A percentile compares a stretch with the other conserved stretches of the same genome.
phyloP scores from a whole-genome alignment of 805 yeast species.

The Zygotorulaspora chibaensis region DNA sequence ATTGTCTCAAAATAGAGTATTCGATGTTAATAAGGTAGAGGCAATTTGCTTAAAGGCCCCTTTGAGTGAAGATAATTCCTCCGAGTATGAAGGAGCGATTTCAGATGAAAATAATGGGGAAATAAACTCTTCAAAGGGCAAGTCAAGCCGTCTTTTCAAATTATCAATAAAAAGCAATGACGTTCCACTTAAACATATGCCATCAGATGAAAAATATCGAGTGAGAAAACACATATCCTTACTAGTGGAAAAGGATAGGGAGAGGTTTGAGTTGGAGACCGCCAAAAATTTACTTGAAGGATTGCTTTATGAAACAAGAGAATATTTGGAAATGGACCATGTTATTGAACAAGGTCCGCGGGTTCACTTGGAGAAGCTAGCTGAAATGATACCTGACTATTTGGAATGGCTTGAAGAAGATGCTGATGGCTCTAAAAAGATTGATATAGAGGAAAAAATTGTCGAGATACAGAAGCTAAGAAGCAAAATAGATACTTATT shows the following conservation, averaged over 20 bases:
- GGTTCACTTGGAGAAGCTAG: conserved; percentile 37
- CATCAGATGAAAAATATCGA: conserved; percentile 43
- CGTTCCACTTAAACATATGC: conserved; percentile 45
- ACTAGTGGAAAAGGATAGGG: conserved; percentile 49
- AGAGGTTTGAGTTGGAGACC: conserved; percentile 53
- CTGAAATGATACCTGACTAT: conserved; percentile 41
- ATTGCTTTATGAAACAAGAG: conserved; percentile 64
- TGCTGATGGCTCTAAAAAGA: conserved; percentile 45
- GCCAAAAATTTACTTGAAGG: conserved; percentile 68
- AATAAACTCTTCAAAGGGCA: background rate
- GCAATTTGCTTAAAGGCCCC: conserved; percentile 39
- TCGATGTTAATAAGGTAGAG: conserved; percentile 43
- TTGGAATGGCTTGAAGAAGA: conserved; percentile 80
- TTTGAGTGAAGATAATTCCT: conserved; percentile 15
- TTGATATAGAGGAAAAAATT: conserved; percentile 38
- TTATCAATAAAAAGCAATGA: conserved; percentile 31
- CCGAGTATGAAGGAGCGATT: conserved; percentile 27
- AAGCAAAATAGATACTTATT: conserved; percentile 36
- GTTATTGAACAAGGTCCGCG: conserved; percentile 41
- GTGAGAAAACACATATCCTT: conserved; percentile 46
- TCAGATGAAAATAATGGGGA: conserved; percentile 8
- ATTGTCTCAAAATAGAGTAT: conserved; percentile 48
- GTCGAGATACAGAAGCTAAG: conserved; percentile 25
- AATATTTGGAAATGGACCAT: conserved; percentile 51
- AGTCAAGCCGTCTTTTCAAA: conserved; percentile 1